These are phyloP conservation scores for Candida sojae DNA, from an alignment of 1,139 yeast species.

Conservation along the genomic window DNA sequence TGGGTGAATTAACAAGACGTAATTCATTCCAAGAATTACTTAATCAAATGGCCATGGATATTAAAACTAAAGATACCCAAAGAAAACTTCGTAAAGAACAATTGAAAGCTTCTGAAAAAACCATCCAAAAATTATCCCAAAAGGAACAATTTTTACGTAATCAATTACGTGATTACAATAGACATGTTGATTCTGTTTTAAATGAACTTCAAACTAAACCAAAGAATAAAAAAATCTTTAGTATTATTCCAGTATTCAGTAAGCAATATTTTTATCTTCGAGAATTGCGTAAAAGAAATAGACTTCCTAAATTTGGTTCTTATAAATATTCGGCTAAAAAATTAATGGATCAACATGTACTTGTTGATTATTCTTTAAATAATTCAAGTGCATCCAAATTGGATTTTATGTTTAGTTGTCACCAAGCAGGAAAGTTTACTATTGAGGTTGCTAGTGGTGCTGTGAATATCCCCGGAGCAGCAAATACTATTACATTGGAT, in stretches of 20 bases:
- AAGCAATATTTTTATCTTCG: conserved; percentile 79
- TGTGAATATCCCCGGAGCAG: conserved; percentile 53
- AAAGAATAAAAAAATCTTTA: conserved; percentile 54
- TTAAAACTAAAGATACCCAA: conserved; percentile 74
- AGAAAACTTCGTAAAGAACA: conserved; percentile 65
- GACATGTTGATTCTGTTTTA: conserved; percentile 68
- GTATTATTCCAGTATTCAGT: conserved; percentile 64
- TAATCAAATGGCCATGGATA: conserved; percentile 84
- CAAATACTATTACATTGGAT: conserved; percentile 59
- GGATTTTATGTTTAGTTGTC: conserved; percentile 75
- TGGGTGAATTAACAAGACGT: conserved; percentile 64
- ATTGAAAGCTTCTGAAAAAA: conserved; percentile 57
- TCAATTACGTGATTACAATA: conserved; percentile 66
- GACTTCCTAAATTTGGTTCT: conserved; percentile 78
- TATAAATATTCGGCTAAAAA: conserved; percentile 80
- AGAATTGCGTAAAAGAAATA: conserved; percentile 66
- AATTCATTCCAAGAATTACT: conserved; percentile 78
- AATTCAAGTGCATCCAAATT: conserved; percentile 61
- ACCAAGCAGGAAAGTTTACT: conserved; percentile 69
- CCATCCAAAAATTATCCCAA: conserved; percentile 59
- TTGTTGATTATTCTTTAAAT: conserved; percentile 54
- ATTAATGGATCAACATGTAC: conserved; percentile 70
- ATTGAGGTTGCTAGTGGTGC: conserved; percentile 60
- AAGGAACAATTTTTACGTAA: conserved; percentile 63
- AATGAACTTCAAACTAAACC: conserved; percentile 59